phyloP scores from a whole-genome alignment of 768 basidiomycete species.

The Collybiopsis luxurians region DNA sequence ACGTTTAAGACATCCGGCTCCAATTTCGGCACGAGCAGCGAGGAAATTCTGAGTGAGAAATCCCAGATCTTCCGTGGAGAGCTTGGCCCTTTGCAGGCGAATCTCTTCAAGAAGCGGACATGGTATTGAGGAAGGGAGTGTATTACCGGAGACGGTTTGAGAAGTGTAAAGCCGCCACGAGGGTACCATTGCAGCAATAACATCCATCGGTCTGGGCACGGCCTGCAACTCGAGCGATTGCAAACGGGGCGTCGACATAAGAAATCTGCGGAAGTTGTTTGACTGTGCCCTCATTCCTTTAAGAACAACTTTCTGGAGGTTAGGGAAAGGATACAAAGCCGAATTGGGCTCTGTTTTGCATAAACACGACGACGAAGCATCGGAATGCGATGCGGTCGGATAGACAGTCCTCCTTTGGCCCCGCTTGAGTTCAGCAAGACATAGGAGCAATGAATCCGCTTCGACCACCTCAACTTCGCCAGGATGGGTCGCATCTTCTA shows the following conservation, averaged over 20 bases:
- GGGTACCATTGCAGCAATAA: neutral
- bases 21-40: neutral
- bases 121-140: neutral
- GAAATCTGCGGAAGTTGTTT: neutral
- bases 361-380: neutral
- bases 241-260: neutral
- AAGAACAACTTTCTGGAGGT: neutral
- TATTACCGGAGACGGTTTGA: neutral
- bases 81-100: neutral
- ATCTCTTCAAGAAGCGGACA: neutral
- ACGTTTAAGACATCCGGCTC: neutral
- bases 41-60: neutral
- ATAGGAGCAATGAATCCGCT: slow-evolving; percentile 34
- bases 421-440: slow-evolving; percentile 19
- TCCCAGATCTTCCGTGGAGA: neutral
- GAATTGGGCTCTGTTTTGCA: neutral
- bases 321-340: neutral
- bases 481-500: slow-evolving; percentile 47
- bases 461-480: slow-evolving; percentile 39
- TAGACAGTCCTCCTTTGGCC: too few species aligned
- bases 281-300: neutral
- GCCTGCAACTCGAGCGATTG: neutral
- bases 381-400: neutral
- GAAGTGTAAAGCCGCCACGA: too few species aligned
- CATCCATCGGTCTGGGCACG: neutral